Conservation (phyloP, 2,329 filamentous ascomycete genomes). For the Achaetomium macrosporum region DNA sequence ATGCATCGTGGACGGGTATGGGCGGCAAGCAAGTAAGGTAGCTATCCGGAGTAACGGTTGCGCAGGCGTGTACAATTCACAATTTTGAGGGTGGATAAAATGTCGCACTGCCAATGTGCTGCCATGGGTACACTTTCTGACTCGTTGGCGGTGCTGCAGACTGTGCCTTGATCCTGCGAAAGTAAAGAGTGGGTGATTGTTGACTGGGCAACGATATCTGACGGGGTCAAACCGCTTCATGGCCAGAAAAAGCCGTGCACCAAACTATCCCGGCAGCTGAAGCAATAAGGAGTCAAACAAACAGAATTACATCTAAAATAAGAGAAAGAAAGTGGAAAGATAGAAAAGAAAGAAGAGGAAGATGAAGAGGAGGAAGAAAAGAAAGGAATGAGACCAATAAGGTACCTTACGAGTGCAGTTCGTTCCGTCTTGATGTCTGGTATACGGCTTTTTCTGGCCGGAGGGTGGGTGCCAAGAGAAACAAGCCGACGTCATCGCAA, state of each 20-base stretch:
- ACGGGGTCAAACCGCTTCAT: too few relatives aligned
- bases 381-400: too few relatives aligned
- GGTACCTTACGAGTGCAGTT: too few relatives aligned
- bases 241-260: too few relatives aligned
- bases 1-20: conserved; percentile 7
- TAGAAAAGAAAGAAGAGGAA: too few relatives aligned
- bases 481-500: conserved; percentile 6
- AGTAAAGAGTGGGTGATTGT: conserved; percentile 20
- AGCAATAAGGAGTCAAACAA: too few relatives aligned
- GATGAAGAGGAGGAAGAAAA: too few relatives aligned
- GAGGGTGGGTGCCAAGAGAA: not conserved
- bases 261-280: too few relatives aligned
- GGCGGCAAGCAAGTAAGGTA: not conserved
- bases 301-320: too few relatives aligned
- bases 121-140: conserved; percentile 10
- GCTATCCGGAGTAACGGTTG: not conserved
- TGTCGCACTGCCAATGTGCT: not conserved
- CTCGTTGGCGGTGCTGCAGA: conserved; percentile 8
- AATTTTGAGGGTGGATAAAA: not conserved
- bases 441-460: too few relatives aligned
- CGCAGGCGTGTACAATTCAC: not conserved
- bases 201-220: conserved; percentile 22
- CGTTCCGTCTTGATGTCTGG: too few relatives aligned
- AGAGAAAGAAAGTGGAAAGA: too few relatives aligned
- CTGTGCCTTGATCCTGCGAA: conserved; percentile 7